Evolutionary conservation across 768 basidiomycete species (phyloP).

Genomic region (Rhodotorula diobovata): DNA sequence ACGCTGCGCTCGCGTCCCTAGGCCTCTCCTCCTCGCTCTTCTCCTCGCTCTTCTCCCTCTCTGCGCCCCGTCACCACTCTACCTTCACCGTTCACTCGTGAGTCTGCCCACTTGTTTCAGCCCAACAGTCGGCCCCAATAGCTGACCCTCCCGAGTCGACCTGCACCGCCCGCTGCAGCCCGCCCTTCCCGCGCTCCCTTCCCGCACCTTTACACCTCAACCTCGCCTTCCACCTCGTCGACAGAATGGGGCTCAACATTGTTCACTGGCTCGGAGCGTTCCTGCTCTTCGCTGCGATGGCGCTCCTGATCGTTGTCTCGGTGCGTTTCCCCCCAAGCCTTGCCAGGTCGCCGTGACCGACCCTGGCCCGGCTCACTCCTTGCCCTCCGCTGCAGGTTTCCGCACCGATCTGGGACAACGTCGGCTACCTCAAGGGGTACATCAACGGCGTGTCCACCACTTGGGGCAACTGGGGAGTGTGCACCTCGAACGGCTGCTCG

Average conservation of each 20-base stretch:
- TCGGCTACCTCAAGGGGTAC: constrained; percentile 12
- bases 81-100: no score
- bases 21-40: no score
- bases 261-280: constrained; percentile 31
- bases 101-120: no score
- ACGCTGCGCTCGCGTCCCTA: no score
- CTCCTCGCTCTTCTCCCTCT: no score
- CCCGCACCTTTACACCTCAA: neutral
- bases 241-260: neutral
- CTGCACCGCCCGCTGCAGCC: neutral
- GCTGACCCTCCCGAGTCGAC: no score
- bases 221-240: neutral
- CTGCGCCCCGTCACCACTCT: no score
- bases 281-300: constrained; percentile 25
- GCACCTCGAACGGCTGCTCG: neutral
- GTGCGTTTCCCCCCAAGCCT: constrained; percentile 2
- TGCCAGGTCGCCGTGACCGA: neutral
- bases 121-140: no score
- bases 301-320: constrained; percentile 29
- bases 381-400: neutral
- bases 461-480: constrained; percentile 32
- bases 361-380: neutral
- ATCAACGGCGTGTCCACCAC: constrained; percentile 9
- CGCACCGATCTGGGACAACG: constrained; percentile 24
- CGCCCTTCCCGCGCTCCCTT: neutral